A percentile compares a stretch with the other conserved stretches of the same genome.
phyloP scores from a whole-genome alignment of 139 green algal species.

The Edaphochlamys debaryana region DNA sequence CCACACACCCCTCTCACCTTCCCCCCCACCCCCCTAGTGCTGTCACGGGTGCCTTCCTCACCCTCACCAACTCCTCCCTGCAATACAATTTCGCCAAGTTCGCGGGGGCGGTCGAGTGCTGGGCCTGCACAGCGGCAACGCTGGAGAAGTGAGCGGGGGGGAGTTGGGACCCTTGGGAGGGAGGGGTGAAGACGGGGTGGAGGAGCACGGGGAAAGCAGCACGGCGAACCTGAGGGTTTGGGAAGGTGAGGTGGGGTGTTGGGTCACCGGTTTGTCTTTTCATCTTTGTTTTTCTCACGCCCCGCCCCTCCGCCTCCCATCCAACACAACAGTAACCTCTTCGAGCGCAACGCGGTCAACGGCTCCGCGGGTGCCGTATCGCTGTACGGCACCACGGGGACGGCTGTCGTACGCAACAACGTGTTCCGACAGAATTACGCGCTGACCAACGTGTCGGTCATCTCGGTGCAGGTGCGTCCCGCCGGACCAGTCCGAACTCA shows the following conservation, averaged over 20 bases:
- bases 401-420: background rate
- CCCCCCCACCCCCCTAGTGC: background rate
- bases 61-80: background rate
- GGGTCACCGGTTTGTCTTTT: too few relatives aligned
- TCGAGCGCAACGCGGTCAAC: background rate
- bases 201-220: too few relatives aligned
- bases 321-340: too few relatives aligned
- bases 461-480: too few relatives aligned
- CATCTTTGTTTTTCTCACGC: too few relatives aligned
- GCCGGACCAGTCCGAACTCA: too few relatives aligned
- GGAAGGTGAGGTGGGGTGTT: too few relatives aligned
- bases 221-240: too few relatives aligned
- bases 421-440: background rate
- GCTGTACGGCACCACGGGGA: background rate
- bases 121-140: background rate
- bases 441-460: background rate
- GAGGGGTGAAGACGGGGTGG: too few relatives aligned
- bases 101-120: slow-evolving; percentile 10
- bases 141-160: background rate
- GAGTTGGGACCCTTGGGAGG: background rate
- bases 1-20: background rate
- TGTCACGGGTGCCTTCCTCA: too few relatives aligned
- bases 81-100: background rate
- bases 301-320: too few relatives aligned
- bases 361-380: slow-evolving; percentile 3